Base-by-base conservation (phyloP, 2,329 filamentous ascomycete species). In the Pseudogymnoascus sp. region DNA sequence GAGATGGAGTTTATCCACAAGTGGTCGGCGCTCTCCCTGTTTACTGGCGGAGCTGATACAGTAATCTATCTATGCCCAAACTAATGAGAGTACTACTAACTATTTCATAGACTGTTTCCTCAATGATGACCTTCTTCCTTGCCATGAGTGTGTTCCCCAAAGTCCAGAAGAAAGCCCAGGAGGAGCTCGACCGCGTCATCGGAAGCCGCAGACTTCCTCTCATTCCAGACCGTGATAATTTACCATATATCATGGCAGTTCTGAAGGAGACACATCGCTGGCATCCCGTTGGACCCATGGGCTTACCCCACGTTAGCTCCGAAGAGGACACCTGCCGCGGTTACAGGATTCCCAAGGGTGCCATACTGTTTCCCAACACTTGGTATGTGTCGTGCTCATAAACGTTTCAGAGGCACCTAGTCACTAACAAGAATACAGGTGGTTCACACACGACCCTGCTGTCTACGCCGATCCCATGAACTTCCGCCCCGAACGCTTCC, bases 301-400 rank as follows among this genome's bases (percentile, higher is more conserved):
- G 76, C 4, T 76, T 83, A 34, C 81, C 81, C 1, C 81, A 83
- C 66, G 74, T 71, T 39, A 73, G 78, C 15, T 72, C 76, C 2
- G 69, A 76, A 57, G 80, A 83, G 48, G 81, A 83, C 59, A 71
- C 75, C 12, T 83, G 82, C 65, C 71, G 77, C 23, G 80, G 76
- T 55, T 78, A 79, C 67, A 74, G 76, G 61, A 81, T 84, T 57
- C 79, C 79, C n/a, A 77, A 76, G n/a, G 81, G 81, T 2, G 74
- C 73, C 48, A 72, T 73, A 4, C 3, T 62, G 12, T 21, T 59
- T n/a, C 13, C 38, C 5, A 68, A 67, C 56, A 63, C 60, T 23
- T 61, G 60, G 60, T 60, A 56, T 45, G 21, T 18, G 30, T 28
- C 12, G 30, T 19, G 8, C 5, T 58, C 33, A 39, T 41, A 2